These are phyloP conservation scores for Aristolochia fimbriata DNA, from an alignment of 164 flowering plant genomes.

Conservation along the genomic window DNA sequence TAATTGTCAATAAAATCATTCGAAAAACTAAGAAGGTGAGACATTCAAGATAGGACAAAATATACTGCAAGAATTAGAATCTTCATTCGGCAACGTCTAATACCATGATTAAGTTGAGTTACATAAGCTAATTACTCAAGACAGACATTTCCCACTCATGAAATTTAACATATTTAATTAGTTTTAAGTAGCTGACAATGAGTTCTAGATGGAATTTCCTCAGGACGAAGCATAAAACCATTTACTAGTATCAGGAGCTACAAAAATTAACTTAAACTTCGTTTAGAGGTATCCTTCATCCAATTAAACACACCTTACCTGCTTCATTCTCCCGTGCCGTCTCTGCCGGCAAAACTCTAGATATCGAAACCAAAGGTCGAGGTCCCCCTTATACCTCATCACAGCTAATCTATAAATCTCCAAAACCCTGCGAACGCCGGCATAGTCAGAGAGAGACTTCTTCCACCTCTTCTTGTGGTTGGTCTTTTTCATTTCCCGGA, in stretches of 20 bases:
- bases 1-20: too few relatives aligned
- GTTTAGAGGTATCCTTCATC: neutral
- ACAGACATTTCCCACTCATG: too few relatives aligned
- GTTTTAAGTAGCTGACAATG: too few relatives aligned
- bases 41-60: too few relatives aligned
- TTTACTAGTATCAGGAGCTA: neutral
- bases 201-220: too few relatives aligned
- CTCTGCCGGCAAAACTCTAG: constrained; percentile 65
- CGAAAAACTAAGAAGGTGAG: too few relatives aligned
- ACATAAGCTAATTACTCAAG: too few relatives aligned
- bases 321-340: constrained; percentile 71
- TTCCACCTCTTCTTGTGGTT: constrained; percentile 19
- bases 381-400: constrained; percentile 66
- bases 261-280: neutral
- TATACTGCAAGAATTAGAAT: too few relatives aligned
- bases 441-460: constrained; percentile 49
- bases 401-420: constrained; percentile 50
- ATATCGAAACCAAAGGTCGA: constrained; percentile 80
- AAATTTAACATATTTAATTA: too few relatives aligned
- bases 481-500: constrained; percentile 13
- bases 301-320: constrained; percentile 27
- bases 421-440: constrained; percentile 53
- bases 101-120: too few relatives aligned
- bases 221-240: neutral
- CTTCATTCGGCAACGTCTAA: too few relatives aligned